Conservation (phyloP, 2,329 filamentous ascomycete genomes). For the Aspergillus pseudoviridinutans region DNA sequence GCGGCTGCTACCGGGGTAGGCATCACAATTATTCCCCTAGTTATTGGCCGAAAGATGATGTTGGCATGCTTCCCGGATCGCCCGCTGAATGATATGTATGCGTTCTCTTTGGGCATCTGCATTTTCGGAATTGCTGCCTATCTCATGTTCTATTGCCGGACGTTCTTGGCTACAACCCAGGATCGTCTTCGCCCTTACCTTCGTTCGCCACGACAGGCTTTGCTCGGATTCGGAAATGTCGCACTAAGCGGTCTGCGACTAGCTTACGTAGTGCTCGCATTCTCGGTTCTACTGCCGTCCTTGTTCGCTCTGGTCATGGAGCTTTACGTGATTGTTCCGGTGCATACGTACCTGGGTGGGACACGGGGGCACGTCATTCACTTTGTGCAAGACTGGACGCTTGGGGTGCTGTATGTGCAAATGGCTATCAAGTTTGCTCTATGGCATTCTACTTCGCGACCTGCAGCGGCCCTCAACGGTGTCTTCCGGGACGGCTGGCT, state of each 20-base stretch:
- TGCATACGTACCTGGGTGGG: conserved; percentile 68
- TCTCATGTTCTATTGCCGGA: conserved; percentile 48
- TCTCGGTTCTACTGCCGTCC: conserved; percentile 75
- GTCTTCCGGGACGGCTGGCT: conserved; percentile 73
- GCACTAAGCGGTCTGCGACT: conserved; percentile 48
- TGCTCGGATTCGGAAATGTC: conserved; percentile 15
- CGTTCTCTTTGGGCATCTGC: conserved; percentile 87
- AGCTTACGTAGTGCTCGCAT: conserved; percentile 69
- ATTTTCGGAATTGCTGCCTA: conserved; percentile 68
- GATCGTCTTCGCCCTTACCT: conserved; percentile 24
- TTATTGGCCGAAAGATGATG: conserved; percentile 79
- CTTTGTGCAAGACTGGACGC: conserved; percentile 88
- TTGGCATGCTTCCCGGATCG: conserved; percentile 66
- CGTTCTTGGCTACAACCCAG: conserved; percentile 18
- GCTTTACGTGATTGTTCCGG: conserved; percentile 80
- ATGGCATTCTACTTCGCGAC: conserved; percentile 64
- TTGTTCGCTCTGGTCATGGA: conserved; percentile 77
- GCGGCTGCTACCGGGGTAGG: conserved; percentile 82
- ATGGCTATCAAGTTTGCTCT: conserved; percentile 68
- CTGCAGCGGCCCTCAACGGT: conserved; percentile 69
- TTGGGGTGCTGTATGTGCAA: conserved; percentile 86
- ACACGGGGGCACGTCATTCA: conserved; percentile 54
- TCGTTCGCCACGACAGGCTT: conserved; percentile 28
- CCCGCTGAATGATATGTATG: conserved; percentile 90
- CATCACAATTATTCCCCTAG: conserved; percentile 78